These are phyloP conservation scores for Dalbergia cochinchinensis DNA, from an alignment of 306 rosid genomes.

Conservation along the genomic window DNA sequence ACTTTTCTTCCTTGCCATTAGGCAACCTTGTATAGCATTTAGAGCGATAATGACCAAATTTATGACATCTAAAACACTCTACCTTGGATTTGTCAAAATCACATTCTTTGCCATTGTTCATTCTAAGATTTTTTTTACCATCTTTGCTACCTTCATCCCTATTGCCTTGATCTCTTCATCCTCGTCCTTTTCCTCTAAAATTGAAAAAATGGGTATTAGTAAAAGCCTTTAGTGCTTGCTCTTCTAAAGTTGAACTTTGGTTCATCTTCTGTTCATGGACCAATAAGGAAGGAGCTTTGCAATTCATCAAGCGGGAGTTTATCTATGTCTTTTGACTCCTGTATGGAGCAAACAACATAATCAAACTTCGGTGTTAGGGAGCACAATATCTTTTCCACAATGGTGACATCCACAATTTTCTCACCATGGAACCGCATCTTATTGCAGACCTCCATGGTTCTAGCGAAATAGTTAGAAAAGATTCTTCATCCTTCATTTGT, in stretches of 20 bases:
- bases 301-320: too few relatives aligned
- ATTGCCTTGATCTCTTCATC: too few relatives aligned
- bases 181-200: neutral
- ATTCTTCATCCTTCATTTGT: too few relatives aligned
- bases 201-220: neutral
- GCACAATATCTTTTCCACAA: neutral
- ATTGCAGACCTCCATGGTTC: neutral
- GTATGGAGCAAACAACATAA: neutral
- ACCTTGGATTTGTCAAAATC: neutral
- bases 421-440: neutral
- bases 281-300: neutral
- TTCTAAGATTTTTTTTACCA: too few relatives aligned
- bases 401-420: neutral
- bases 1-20: neutral
- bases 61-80: neutral
- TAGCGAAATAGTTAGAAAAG: too few relatives aligned
- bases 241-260: neutral
- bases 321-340: neutral
- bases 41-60: neutral
- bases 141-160: too few relatives aligned
- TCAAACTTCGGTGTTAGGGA: neutral
- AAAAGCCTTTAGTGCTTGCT: neutral
- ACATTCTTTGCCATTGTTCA: neutral
- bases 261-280: too few relatives aligned
- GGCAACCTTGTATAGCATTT: neutral